phyloP scores from a whole-genome alignment of 2,329 filamentous ascomycete genomes.

The Colletotrichum sp. region DNA sequence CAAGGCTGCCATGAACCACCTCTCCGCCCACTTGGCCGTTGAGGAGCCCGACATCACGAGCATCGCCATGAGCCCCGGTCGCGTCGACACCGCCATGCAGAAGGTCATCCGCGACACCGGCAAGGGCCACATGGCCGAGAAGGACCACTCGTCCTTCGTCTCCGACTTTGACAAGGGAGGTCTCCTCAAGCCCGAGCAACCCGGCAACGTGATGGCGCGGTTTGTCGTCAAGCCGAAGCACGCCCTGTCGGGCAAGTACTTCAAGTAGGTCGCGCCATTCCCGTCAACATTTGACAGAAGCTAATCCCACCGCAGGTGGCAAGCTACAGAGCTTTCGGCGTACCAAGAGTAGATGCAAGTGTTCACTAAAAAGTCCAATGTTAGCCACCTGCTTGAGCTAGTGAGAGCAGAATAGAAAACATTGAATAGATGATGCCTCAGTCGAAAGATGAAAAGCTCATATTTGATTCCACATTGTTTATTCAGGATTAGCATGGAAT shows the following conservation, averaged over 20 bases:
- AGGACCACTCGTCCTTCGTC: constrained; percentile 71
- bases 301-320: constrained; percentile 50
- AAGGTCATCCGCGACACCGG: constrained; percentile 73
- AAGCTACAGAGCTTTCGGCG: constrained; percentile 53
- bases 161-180: constrained; percentile 72
- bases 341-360: constrained; percentile 45
- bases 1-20: constrained; percentile 84
- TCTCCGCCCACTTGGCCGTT: constrained; percentile 72
- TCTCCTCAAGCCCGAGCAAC: constrained; percentile 81
- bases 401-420: constrained; percentile 27
- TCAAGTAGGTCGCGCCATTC: constrained; percentile 60
- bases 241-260: constrained; percentile 76
- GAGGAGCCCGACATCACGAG: constrained; percentile 81
- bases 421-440: constrained; percentile 52
- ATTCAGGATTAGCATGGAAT: constrained; percentile 84
- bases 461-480: constrained; percentile 68
- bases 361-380: constrained; percentile 17
- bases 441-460: constrained; percentile 87
- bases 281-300: background rate
- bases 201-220: constrained; percentile 84
- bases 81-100: constrained; percentile 92
- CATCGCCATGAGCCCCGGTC: constrained; percentile 77
- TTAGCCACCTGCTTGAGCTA: constrained; percentile 23
- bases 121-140: constrained; percentile 51
- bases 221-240: constrained; percentile 69